Evolutionary conservation across 164 flowering plant species (phyloP), one percentile per base, ranked within the genome.

Genomic region (Saururus chinensis): DNA sequence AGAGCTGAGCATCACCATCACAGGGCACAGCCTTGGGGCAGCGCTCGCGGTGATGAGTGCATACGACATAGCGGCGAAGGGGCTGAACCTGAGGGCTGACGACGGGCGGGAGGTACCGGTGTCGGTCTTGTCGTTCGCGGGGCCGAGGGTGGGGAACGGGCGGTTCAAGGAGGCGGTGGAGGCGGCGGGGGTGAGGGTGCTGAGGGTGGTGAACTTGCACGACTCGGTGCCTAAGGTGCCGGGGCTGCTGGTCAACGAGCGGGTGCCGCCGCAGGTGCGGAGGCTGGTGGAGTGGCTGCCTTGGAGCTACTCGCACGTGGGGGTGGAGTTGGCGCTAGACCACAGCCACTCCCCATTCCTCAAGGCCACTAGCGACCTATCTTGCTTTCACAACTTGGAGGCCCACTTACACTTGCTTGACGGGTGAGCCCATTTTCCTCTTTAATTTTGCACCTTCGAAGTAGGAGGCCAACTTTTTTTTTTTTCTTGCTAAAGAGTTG

Each of bases 241-340:
- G 0, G 97, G 97, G 1, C 66, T 90, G 16, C n/a, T 89, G 7
- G 68, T 82, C 0, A 89, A 89, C 51, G 93, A 89, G 77, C 76
- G 81, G 56, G 66, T 75, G 9, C 80, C 72, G 16, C 74, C 69
- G 30, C 87, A 81, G 40, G 23, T 53, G 16, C 82, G 78, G 65
- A 74, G 75, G 51, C 19, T 75, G 7, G 87, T 80, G 0, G 48
- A 79, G 0, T 58, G 75, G 0, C 82, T 87, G 19, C 95, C 95
- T 0, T 89, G 97, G 97, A 81, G 88, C 26, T 90, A 87, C 49
- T 83, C 89, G 0, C 92, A 87, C 60, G 95, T 87, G 0, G 97
- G 97, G 0, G 79, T 75, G 7, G 95, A 87, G 60, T 68, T 82
- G 16, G 78, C 73, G 0, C 53, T 87, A 61, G 92, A 89, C 59